Evolutionary conservation across 192 early-diverging fungal species (phyloP).

Genomic region (Fimicolochytrium jonesii): DNA sequence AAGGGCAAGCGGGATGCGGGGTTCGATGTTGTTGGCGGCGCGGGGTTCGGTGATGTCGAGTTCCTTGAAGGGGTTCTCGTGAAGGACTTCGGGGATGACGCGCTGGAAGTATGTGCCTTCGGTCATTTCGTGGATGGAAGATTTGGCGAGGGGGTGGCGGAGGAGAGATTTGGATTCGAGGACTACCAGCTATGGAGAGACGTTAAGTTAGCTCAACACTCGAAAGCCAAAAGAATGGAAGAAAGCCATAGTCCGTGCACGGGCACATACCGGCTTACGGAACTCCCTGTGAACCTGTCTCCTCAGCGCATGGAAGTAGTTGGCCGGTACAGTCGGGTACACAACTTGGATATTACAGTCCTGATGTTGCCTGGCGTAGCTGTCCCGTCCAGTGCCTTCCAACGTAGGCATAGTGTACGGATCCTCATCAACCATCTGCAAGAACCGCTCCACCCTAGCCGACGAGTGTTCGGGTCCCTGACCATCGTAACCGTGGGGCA

Average conservation of each 20-base stretch:
- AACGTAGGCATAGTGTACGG: constrained; percentile 64
- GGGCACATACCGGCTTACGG: constrained; percentile 78
- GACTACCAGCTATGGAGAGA: constrained; percentile 49
- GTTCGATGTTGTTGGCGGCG: constrained; percentile 44
- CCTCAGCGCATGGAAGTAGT: constrained; percentile 94
- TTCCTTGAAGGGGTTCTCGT: constrained; percentile 63
- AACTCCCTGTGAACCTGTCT: constrained; percentile 96
- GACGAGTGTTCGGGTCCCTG: constrained; percentile 99
- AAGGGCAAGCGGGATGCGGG: constrained; percentile 45
- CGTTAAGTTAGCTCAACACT: neutral
- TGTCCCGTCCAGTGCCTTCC: constrained; percentile 34
- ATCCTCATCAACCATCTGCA: constrained; percentile 94
- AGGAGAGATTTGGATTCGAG: constrained; percentile 87
- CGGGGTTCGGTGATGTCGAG: constrained; percentile 19
- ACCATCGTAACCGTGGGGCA: constrained; percentile 98
- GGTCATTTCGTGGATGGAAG: constrained; percentile 74
- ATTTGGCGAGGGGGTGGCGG: constrained; percentile 89
- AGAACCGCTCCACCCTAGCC: constrained; percentile 89
- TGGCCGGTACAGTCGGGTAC: constrained; percentile 94
- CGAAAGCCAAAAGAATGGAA: constrained; percentile 9
- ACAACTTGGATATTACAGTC: constrained; percentile 98
- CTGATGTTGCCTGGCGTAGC: constrained; percentile 84
- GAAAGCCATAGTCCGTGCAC: too few relatives aligned
- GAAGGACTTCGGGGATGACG: constrained; percentile 83
- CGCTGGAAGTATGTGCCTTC: constrained; percentile 81